Evolutionary conservation across 441 rosid species (phyloP), one percentile per base, ranked within the genome.

Genomic region (Melastoma candidum): DNA sequence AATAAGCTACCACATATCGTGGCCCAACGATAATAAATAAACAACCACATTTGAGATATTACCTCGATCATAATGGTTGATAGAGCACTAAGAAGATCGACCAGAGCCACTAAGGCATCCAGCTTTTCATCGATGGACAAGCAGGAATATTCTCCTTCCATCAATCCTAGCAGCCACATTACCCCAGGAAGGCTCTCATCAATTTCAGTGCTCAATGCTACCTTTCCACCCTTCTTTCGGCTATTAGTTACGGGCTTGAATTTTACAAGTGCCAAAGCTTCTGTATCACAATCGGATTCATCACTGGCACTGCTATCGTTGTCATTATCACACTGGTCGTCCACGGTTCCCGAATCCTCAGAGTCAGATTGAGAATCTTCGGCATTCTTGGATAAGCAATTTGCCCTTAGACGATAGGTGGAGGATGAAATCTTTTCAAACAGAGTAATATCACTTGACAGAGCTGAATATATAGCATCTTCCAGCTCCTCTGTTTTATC

Each of bases 151-250:
- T 93, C 98, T 39, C 96, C 95, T 69, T 93, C 98, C 86, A 81
- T 73, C 27, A 88, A 81, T 60, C 97, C 98, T 59, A 86, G 73
- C 67, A 93, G 62, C 97, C 98, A 93, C 53, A 78, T 81, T 61
- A 86, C 97, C 74, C 97, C 98, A 2, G 81, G 84, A 58, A 73
- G 81, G 77, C 96, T 86, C 78, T 93, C 98, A 77, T 93, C 98
- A 73, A 93, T 88, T 78, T 93, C 97, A 64, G 68, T 71, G 63
- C 74, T 55, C 14, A 76, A 63, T 13, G 72, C 69, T 54, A 75
- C 29, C 67, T 53, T 63, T 48, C 68, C 72, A 51, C 63, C 73
- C 75, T 72, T 75, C 64, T 64, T 72, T 77, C 63, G 72, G 63
- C 8, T 63, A 48, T 47, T 53, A 54, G 60, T 75, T 36, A 49